Evolutionary conservation across 2,329 filamentous ascomycete genomes (phyloP), one percentile per base, ranked within the genome.

Genomic region (Neofusicoccum parvum): DNA sequence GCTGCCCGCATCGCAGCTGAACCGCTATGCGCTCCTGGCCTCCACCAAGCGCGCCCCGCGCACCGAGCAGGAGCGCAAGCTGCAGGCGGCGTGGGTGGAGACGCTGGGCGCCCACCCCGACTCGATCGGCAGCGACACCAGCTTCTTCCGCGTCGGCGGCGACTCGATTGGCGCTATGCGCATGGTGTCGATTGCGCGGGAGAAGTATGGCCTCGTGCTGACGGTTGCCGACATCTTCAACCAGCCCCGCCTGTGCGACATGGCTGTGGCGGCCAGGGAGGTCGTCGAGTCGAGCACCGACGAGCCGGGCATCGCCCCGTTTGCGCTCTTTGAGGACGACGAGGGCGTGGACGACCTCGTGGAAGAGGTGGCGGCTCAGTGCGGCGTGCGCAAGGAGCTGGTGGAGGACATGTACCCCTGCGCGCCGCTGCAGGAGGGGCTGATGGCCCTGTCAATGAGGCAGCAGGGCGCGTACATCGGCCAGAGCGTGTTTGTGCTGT

Each of bases 401-500:
- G 69, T 79, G 15, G 81, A 85, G 58, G 84, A 87, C 65, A 72
- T 85, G 0, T 87, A 85, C 63, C 84, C 85, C 1, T 86, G 83
- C 73, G 84, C 83, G 0, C 80, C 84, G 0, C 75, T 86, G 1
- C 85, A 87, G 67, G 84, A 86, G 70, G 83, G 81, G 1, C 77
- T 87, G 2, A 81, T 87, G 76, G 82, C 84, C 0, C 72, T 87
- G 3, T 83, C 84, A 2, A 78, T 80, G 65, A 84, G 83, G 70
- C 76, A 82, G 34, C 78, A 79, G 39, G 84, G 83, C 50, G 81
- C 82, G 0, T 87, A 87, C 48, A 79, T 87, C 1, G 83, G 82
- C 45, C 41, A 50, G 59, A 36, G 34, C 17, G 59, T 62, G 3
- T 17, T 62, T 9, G 68, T 69, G 3, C 68, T 80, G 34, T 72